These are phyloP conservation scores for Nigrospora sphaerica DNA, from an alignment of 2,329 filamentous ascomycete species.

Conservation along the genomic window DNA sequence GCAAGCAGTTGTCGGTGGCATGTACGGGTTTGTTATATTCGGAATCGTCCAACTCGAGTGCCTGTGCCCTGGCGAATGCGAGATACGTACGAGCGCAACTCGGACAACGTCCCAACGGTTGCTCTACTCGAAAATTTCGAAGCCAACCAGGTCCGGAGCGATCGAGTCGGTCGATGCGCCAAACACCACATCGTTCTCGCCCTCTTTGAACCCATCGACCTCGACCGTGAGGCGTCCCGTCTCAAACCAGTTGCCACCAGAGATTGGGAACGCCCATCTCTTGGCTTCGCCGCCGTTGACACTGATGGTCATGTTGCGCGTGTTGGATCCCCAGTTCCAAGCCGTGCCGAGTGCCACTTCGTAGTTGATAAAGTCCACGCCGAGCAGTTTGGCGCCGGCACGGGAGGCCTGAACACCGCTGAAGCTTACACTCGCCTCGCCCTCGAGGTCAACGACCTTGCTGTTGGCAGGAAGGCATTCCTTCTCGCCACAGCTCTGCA, in stretches of 20 bases:
- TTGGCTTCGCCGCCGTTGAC: conserved; percentile 35
- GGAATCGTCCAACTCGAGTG: too few relatives aligned
- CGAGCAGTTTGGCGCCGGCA: conserved; percentile 29
- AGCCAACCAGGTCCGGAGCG: conserved; percentile 36
- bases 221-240: conserved; percentile 35
- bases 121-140: conserved; percentile 25
- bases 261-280: conserved; percentile 41
- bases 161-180: conserved; percentile 15
- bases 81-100: neutral
- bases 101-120: neutral
- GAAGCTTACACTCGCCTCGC: conserved; percentile 28
- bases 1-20: too few relatives aligned
- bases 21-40: too few relatives aligned
- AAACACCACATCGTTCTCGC: conserved; percentile 30
- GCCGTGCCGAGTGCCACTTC: conserved; percentile 34
- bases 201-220: conserved; percentile 36
- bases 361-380: conserved; percentile 46
- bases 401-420: conserved; percentile 19
- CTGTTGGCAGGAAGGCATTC: conserved; percentile 34
- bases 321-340: conserved; percentile 38
- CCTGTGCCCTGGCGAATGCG: too few relatives aligned
- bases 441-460: conserved; percentile 32
- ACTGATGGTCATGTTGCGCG: conserved; percentile 39
- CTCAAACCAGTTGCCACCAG: conserved; percentile 44
- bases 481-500: conserved; percentile 24